Evolutionary conservation across 1,284 basidiomycete genomes (phyloP).

Genomic region (Cryptococcus sp.): DNA sequence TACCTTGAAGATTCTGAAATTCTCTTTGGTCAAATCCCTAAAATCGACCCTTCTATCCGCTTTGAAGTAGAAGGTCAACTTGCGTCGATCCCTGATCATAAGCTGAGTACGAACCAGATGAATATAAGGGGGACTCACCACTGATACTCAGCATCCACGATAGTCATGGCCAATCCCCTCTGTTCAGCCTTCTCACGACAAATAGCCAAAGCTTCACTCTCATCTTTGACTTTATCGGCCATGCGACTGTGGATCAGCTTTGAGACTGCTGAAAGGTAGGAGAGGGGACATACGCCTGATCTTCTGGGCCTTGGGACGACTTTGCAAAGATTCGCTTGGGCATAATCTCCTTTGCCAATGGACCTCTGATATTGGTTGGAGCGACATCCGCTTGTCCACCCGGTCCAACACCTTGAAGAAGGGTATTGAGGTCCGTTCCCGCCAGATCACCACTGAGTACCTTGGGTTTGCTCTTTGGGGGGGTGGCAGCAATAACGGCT

Average conservation of each 20-base stretch:
- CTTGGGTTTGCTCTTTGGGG: constrained; percentile 1
- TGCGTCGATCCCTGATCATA: constrained; percentile 76
- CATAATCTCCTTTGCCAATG: constrained; percentile 71
- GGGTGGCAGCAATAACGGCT: not conserved
- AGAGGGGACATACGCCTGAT: constrained; percentile 64
- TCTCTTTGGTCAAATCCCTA: constrained; percentile 65
- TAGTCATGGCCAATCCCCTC: constrained; percentile 94
- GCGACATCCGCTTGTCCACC: constrained; percentile 38
- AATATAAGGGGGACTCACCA: constrained; percentile 59
- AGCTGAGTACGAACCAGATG: constrained; percentile 2
- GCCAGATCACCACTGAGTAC: constrained; percentile 43
- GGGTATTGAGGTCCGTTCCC: constrained; percentile 32
- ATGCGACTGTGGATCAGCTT: constrained; percentile 55
- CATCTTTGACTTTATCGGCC: constrained; percentile 77
- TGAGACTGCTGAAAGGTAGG: constrained; percentile 1
- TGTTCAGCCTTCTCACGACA: constrained; percentile 87
- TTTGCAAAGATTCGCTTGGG: constrained; percentile 97
- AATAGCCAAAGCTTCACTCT: constrained; percentile 83
- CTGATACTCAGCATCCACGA: constrained; percentile 96
- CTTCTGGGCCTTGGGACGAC: constrained; percentile 63
- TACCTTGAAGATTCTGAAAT: constrained; percentile 46
- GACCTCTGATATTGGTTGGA: constrained; percentile 31
- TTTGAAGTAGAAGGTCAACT: constrained; percentile 95
- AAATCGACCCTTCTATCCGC: constrained; percentile 97
- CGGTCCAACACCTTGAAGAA: constrained; percentile 38